Base-by-base conservation (phyloP, 2,329 filamentous ascomycete species). In the Nectriaceae sp. region DNA sequence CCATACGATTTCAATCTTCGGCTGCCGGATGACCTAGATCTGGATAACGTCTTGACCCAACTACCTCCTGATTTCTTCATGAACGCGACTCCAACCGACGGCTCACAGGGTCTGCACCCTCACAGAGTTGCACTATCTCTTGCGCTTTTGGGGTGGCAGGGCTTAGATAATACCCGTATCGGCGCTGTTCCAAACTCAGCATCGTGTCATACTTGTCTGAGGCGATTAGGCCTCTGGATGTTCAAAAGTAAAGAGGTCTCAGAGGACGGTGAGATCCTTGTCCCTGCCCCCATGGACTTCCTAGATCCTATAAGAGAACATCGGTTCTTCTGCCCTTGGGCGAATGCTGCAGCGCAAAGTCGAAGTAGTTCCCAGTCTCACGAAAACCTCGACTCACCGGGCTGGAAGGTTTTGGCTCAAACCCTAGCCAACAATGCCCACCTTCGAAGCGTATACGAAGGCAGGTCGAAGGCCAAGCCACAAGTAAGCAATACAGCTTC, bases 161-260 rank as follows among this genome's bases (percentile, higher is more conserved):
- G 83, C n/a, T 73, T 84, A 3, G 73, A 71, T 5, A 78, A 82
- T 56, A 55, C 71, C 11, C 70, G 77, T 64, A 70, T 84, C 61
- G 68, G 85, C 64, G 70, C 83, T 2, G 82, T 87, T 19, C 83
- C 86, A 35, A 88, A 90, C 51, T 82, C 93, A 15, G 85, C 89
- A 5, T 85, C 84, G 4, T 99, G 94, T 68, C 80, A 87, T 49
- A 89, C 90, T 18, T 99, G 94, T 66, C 88, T 96, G 63, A 85
- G 94, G 50, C 84, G 92, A 2, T 76, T 97, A 0, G 94, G 94
- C 0, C 77, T 99, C 2, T 99, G 94, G 94, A 87, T 99, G 75
- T 97, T 96, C 67, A 88, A 85, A 62, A 86, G 85, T 67, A 91
- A 86, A 68, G 81, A 83, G 60, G 79, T 87, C 22, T 78, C 82